A percentile compares a stretch with the other conserved stretches of the same genome.
These are phyloP conservation scores for Letharia columbiana DNA, from an alignment of 495 filamentous ascomycete species.

Conservation along the genomic window DNA sequence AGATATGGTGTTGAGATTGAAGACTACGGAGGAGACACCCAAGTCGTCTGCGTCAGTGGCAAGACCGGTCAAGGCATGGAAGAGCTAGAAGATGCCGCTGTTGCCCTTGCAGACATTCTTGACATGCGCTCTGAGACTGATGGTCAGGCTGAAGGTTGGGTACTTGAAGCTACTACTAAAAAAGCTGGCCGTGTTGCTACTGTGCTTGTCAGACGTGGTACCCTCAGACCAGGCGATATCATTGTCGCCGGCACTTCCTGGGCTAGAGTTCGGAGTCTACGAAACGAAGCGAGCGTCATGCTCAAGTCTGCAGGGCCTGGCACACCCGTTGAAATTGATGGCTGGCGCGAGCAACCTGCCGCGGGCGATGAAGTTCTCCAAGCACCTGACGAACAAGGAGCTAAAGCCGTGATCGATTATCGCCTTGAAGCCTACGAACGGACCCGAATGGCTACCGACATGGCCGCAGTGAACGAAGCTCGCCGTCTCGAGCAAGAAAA, in stretches of 20 bases:
- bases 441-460: constrained; percentile 54
- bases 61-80: constrained; percentile 91
- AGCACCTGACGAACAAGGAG: constrained; percentile 65
- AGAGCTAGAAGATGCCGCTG: constrained; percentile 81
- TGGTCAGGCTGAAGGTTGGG: constrained; percentile 82
- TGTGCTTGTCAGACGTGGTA: constrained; percentile 79
- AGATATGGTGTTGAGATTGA: constrained; percentile 84
- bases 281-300: constrained; percentile 72
- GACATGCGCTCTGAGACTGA: constrained; percentile 75
- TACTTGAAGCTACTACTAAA: constrained; percentile 89
- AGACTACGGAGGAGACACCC: constrained; percentile 90
- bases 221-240: constrained; percentile 68
- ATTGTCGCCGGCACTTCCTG: constrained; percentile 83
- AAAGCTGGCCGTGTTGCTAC: constrained; percentile 80
- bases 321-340: constrained; percentile 82
- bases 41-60: constrained; percentile 81
- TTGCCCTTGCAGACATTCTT: constrained; percentile 76
- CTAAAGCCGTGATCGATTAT: constrained; percentile 71
- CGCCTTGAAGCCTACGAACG: constrained; percentile 57
- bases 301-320: constrained; percentile 74
- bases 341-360: constrained; percentile 85
- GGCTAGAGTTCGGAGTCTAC: constrained; percentile 70
- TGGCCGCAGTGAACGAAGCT: constrained; percentile 65
- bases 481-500: constrained; percentile 55
- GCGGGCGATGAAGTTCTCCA: constrained; percentile 86